phyloP scores from a whole-genome alignment of 148 eudicot species.

The Agrostemma githago region DNA sequence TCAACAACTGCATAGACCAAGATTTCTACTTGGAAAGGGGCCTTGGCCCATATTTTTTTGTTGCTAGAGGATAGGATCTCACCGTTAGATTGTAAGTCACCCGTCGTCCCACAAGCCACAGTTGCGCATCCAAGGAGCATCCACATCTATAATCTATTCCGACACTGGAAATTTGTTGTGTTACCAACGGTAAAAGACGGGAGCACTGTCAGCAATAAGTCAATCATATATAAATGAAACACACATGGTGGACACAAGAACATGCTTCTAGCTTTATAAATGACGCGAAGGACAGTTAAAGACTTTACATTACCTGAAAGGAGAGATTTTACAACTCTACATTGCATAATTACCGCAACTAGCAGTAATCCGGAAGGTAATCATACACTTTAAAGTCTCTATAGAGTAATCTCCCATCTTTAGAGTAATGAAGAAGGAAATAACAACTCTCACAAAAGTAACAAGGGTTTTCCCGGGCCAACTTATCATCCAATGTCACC shows the following conservation, averaged over 20 bases:
- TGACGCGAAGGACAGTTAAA: not conserved
- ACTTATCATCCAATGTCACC: slow-evolving; percentile 71
- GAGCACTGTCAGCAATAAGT: too few species aligned
- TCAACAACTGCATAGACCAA: too few species aligned
- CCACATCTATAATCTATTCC: too few species aligned
- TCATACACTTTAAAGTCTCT: slow-evolving; percentile 25
- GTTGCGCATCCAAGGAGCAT: too few species aligned
- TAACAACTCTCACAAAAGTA: slow-evolving; percentile 51
- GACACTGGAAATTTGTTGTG: too few species aligned
- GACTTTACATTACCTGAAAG: slow-evolving; percentile 7
- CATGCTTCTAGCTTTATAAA: not conserved
- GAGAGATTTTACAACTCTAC: slow-evolving; percentile 3
- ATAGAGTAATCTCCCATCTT: slow-evolving; percentile 24
- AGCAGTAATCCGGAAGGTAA: slow-evolving; percentile 34
- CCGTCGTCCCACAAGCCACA: too few species aligned
- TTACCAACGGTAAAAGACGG: too few species aligned
- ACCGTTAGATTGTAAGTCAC: too few species aligned
- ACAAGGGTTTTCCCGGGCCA: slow-evolving; percentile 60
- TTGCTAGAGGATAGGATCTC: too few species aligned
- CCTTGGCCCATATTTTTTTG: too few species aligned
- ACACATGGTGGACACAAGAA: not conserved
- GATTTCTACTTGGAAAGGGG: too few species aligned
- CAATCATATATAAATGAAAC: not conserved
- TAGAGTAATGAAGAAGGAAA: slow-evolving; percentile 33
- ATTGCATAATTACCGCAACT: not conserved